Conservation (phyloP, 805 yeast species). For the Starmera caribaea region DNA sequence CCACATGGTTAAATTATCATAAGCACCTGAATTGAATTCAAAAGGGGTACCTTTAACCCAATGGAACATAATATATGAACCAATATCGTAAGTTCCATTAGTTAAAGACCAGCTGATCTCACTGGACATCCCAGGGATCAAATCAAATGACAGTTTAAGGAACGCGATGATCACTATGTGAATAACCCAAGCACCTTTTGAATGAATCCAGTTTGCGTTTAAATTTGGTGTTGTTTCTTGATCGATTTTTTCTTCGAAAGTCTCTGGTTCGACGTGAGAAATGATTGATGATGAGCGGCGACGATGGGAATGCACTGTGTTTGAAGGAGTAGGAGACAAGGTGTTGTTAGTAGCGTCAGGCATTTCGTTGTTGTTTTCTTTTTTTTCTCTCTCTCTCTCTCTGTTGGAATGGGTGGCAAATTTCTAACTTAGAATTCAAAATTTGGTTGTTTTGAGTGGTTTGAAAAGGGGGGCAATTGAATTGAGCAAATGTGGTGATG, state of each 20-base stretch:
- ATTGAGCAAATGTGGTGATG: too few species aligned
- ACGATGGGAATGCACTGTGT: slow-evolving; percentile 21
- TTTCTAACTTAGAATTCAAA: too few species aligned
- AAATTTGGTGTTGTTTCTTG: slow-evolving; percentile 82
- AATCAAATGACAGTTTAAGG: slow-evolving; percentile 66
- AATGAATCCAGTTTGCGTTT: slow-evolving; percentile 94
- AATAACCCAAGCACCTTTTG: slow-evolving; percentile 93
- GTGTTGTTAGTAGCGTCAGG: neutral
- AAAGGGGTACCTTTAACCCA: slow-evolving; percentile 95
- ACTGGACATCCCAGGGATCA: slow-evolving; percentile 69
- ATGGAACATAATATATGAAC: slow-evolving; percentile 93
- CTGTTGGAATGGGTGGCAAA: too few species aligned
- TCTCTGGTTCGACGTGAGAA: slow-evolving; percentile 90
- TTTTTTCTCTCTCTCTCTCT: too few species aligned
- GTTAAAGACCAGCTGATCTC: slow-evolving; percentile 94
- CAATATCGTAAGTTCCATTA: slow-evolving; percentile 80
- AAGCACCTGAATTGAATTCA: slow-evolving; percentile 94
- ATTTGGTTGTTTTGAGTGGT: too few species aligned
- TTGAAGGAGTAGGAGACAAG: slow-evolving; percentile 6
- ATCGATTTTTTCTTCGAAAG: slow-evolving; percentile 84
- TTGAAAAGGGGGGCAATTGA: too few species aligned
- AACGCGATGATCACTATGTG: slow-evolving; percentile 77
- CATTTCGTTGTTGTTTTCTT: neutral
- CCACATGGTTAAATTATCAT: slow-evolving; percentile 96
- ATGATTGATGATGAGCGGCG: slow-evolving; percentile 85